phyloP scores from a whole-genome alignment of 257 asterid species.

The Gardenia jasminoides region DNA sequence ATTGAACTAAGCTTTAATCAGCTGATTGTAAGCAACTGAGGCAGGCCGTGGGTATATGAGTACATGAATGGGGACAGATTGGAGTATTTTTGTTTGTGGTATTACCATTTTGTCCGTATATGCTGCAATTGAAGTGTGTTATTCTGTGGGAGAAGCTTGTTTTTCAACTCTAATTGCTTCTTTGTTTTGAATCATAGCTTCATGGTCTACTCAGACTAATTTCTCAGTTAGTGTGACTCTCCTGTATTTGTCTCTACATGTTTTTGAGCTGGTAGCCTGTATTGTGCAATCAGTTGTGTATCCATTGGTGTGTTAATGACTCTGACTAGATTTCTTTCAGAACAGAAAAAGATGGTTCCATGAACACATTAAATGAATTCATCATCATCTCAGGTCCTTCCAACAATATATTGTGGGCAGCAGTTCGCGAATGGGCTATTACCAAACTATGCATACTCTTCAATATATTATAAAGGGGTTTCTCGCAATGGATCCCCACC shows the following conservation, averaged over 20 bases:
- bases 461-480: constrained; percentile 39
- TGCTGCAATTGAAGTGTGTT: too few species aligned
- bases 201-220: background rate
- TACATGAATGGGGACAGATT: too few species aligned
- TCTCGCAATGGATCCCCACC: constrained; percentile 62
- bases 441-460: constrained; percentile 45
- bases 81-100: too few species aligned
- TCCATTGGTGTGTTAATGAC: background rate
- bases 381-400: constrained; percentile 45
- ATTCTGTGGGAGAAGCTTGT: too few species aligned
- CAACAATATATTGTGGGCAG: constrained; percentile 49
- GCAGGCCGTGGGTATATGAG: too few species aligned
- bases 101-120: too few species aligned
- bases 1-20: too few species aligned
- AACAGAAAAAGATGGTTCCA: background rate
- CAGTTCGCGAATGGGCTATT: constrained; percentile 48
- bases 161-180: background rate
- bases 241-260: background rate
- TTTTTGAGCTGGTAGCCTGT: background rate
- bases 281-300: background rate
- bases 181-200: background rate
- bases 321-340: background rate
- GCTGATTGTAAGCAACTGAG: too few species aligned
- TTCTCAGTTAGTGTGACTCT: background rate
- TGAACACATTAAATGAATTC: background rate